phyloP scores from a whole-genome alignment of 495 filamentous ascomycete species.

The Penicillium paradoxum region DNA sequence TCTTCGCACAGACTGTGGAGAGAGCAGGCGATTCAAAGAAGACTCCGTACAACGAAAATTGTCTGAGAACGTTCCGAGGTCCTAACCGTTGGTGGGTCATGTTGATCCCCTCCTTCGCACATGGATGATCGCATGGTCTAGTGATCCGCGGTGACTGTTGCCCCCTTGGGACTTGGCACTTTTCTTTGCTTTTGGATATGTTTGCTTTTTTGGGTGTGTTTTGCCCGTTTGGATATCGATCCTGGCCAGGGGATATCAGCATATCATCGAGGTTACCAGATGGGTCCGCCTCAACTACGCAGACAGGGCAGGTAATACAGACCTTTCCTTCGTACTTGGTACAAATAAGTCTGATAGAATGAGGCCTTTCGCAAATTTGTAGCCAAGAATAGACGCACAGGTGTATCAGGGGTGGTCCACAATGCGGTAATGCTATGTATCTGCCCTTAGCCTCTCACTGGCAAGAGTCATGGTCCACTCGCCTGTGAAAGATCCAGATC shows the following conservation, averaged over 20 bases:
- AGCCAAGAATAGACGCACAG: slow-evolving; percentile 14
- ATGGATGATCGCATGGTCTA: slow-evolving; percentile 12
- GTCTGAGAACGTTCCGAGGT: not conserved
- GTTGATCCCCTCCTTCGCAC: slow-evolving; percentile 15
- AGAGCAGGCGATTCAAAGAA: not conserved
- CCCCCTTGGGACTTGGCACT: slow-evolving; percentile 8
- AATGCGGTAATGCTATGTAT: slow-evolving; percentile 11
- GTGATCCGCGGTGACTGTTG: slow-evolving; percentile 10
- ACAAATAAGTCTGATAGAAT: not conserved
- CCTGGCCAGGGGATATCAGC: not conserved
- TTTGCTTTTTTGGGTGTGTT: not conserved
- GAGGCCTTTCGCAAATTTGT: not conserved
- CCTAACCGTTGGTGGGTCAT: slow-evolving; percentile 18
- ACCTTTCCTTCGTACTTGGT: not conserved
- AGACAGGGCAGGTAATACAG: not conserved
- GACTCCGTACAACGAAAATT: not conserved
- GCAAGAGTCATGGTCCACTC: slow-evolving; percentile 16
- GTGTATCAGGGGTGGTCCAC: slow-evolving; percentile 7
- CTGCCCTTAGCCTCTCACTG: slow-evolving; percentile 11
- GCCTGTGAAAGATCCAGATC: slow-evolving; percentile 17
- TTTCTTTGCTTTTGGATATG: not conserved
- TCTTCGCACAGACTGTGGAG: not conserved
- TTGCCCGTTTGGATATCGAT: not conserved
- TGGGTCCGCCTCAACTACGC: not conserved
- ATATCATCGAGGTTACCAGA: not conserved